Evolutionary conservation across 768 basidiomycete species (phyloP).

Genomic region (Lentinula edodes): DNA sequence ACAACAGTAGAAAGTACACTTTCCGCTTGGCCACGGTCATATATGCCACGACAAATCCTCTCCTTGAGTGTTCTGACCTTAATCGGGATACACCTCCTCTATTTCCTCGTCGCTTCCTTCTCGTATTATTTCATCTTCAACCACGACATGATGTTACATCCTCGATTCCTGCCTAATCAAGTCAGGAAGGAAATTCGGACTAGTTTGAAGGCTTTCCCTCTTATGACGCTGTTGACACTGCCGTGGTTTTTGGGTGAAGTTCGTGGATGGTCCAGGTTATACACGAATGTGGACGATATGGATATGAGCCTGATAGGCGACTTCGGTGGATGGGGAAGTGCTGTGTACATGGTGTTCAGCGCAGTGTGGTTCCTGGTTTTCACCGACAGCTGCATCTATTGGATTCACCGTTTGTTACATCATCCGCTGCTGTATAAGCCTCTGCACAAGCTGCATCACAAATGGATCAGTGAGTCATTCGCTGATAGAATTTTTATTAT

Average conservation of each 20-base stretch:
- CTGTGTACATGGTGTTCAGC: constrained; percentile 63
- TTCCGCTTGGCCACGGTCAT: constrained; percentile 84
- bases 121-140: constrained; percentile 90
- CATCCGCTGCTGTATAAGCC: constrained; percentile 82
- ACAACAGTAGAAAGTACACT: constrained; percentile 24
- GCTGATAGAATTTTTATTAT: neutral
- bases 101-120: constrained; percentile 82
- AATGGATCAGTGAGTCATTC: constrained; percentile 81
- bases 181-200: constrained; percentile 71
- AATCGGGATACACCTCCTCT: constrained; percentile 78
- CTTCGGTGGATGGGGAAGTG: constrained; percentile 33
- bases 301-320: neutral
- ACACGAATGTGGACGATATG: constrained; percentile 68
- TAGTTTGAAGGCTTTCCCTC: constrained; percentile 75
- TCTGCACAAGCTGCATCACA: constrained; percentile 97
- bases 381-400: constrained; percentile 94
- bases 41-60: constrained; percentile 69
- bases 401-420: constrained; percentile 92
- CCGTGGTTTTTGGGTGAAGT: constrained; percentile 96
- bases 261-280: constrained; percentile 75
- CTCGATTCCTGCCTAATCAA: constrained; percentile 88
- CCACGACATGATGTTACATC: constrained; percentile 92
- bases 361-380: constrained; percentile 74
- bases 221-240: constrained; percentile 77
- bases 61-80: constrained; percentile 71